Evolutionary conservation across 2,329 filamentous ascomycete genomes (phyloP), one percentile per base, ranked within the genome.

Genomic region (Scytalidium sp.): DNA sequence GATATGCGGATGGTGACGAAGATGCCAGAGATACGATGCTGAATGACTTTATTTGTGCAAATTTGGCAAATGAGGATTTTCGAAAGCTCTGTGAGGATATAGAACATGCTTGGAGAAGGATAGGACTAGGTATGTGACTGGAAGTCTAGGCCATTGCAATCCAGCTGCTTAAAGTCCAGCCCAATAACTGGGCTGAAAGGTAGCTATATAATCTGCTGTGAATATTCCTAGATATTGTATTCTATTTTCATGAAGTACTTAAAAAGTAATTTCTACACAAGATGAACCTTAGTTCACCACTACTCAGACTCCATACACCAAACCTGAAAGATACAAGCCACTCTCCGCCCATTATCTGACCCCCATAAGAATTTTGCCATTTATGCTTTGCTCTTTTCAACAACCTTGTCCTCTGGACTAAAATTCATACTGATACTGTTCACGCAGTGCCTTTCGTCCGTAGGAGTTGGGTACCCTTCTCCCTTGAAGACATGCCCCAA

Each of bases 401-500:
- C 72, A 29, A 74, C 71, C 60, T 81, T 79, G 55, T 89, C 85
- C 44, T 88, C 78, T 1, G 77, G 75, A 2, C 75, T 79, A 65
- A 99, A 97, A 60, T 84, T 94, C 70, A 97, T 74, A 66, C 89
- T 95, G 47, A 97, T 73, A 64, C 90, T 94, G 67, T 97, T 99
- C 51, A 99, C 92, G 64, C 92, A 99, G 74, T 99, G 94, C 54
- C 94, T 80, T 81, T 99, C 94, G 67, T 99, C 87, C 19, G 92
- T 97, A 4, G 94, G 91, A 19, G 88, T 95, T 8, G 77, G 64
- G 64, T 85, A 93, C 19, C 88, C 87, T 70, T 96, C 90, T 11
- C 90, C 90, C 75, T 94, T 93, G 69, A 96, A 96, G 15, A 96
- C 90, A 75, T 96, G 90, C 21, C 90, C 90, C 52, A 96, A 68